phyloP scores from a whole-genome alignment of 2,329 filamentous ascomycete genomes.

The Nigrograna mackinnonii region DNA sequence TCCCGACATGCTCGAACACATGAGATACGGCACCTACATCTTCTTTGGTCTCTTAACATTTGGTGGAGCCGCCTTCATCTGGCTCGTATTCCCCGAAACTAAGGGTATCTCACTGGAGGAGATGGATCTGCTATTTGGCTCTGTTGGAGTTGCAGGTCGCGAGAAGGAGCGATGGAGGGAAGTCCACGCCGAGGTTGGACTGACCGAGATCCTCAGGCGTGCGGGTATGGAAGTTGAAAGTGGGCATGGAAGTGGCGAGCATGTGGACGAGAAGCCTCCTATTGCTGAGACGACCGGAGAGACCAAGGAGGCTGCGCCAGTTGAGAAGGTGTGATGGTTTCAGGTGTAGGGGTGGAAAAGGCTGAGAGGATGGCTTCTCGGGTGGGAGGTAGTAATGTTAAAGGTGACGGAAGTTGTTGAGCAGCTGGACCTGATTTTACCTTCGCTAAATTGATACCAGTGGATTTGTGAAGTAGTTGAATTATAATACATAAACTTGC shows the following conservation, averaged over 20 bases:
- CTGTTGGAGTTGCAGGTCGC: slow-evolving; percentile 65
- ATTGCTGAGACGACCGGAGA: neutral
- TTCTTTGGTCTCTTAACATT: slow-evolving; percentile 69
- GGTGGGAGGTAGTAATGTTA: no score
- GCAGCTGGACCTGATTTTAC: no score
- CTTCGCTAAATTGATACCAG: no score
- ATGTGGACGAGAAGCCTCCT: slow-evolving; percentile 16
- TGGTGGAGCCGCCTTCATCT: slow-evolving; percentile 60
- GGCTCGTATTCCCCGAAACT: slow-evolving; percentile 56
- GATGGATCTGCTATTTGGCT: slow-evolving; percentile 69
- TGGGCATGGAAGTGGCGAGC: slow-evolving; percentile 2
- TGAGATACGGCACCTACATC: slow-evolving; percentile 72
- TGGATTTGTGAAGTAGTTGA: no score
- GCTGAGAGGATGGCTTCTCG: no score
- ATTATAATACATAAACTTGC: no score
- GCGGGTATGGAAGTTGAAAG: slow-evolving; percentile 13
- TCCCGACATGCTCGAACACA: slow-evolving; percentile 66
- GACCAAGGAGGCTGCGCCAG: neutral
- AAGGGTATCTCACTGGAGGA: slow-evolving; percentile 57
- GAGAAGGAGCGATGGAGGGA: slow-evolving; percentile 74
- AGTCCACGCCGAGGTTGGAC: slow-evolving; percentile 71
- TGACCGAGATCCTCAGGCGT: slow-evolving; percentile 45
- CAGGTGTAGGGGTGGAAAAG: no score
- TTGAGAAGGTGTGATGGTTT: neutral
- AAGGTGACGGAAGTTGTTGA: no score